These are phyloP conservation scores for Magnolia sinica DNA, from an alignment of 164 flowering plant species.

Conservation along the genomic window DNA sequence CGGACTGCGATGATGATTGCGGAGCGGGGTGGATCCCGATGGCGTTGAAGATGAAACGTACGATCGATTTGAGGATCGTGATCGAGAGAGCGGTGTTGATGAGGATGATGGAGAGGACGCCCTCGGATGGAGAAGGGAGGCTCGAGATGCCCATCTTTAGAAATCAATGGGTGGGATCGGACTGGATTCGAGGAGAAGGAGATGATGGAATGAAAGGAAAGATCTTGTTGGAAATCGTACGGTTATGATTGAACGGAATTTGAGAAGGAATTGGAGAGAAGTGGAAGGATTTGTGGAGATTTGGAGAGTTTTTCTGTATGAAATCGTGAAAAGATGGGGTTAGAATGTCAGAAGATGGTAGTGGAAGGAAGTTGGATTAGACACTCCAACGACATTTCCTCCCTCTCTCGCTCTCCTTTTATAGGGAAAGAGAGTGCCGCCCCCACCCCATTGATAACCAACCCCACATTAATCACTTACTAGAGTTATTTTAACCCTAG, in stretches of 20 bases:
- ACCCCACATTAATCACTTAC: no score
- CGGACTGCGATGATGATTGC: conserved; percentile 1
- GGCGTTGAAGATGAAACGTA: conserved; percentile 48
- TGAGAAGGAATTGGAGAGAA: background rate
- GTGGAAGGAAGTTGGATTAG: no score
- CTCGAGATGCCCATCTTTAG: conserved; percentile 58
- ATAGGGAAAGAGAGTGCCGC: no score
- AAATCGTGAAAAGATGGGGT: no score
- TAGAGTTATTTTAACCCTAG: no score
- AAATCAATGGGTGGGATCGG: background rate
- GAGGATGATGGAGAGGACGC: conserved; percentile 54
- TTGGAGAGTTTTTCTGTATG: background rate
- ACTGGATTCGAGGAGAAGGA: background rate
- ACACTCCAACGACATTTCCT: no score
- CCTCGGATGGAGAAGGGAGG: conserved; percentile 62
- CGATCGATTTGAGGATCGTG: conserved; percentile 47
- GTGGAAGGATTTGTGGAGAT: background rate
- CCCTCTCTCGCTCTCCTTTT: no score
- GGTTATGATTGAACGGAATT: background rate
- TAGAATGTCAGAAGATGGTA: no score
- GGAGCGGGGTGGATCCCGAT: conserved; percentile 13
- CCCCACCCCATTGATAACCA: no score
- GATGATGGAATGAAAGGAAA: background rate
- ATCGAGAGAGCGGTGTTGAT: conserved; percentile 65
- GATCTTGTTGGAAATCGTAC: background rate